phyloP scores from a whole-genome alignment of 2,329 filamentous ascomycete genomes.

The Penicillium nordicum region DNA sequence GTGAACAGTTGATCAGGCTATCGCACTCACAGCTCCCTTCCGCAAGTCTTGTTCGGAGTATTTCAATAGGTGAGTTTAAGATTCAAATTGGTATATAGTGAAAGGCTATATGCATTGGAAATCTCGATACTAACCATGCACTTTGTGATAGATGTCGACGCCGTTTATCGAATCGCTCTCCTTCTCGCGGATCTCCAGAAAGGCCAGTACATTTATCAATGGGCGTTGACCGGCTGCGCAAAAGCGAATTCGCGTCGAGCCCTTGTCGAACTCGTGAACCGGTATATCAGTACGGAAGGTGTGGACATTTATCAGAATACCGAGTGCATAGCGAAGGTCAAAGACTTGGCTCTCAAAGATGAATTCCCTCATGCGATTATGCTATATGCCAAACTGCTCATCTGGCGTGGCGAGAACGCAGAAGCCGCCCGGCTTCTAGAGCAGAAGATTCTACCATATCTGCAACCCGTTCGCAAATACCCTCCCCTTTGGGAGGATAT shows the following conservation, averaged over 20 bases:
- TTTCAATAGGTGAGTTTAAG: conserved; percentile 20
- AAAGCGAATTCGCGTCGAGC: conserved; percentile 22
- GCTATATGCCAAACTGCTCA: conserved; percentile 28
- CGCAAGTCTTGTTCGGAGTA: conserved; percentile 10
- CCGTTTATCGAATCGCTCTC: conserved; percentile 25
- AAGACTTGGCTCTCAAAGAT: conserved; percentile 22
- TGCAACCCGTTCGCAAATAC: conserved; percentile 15
- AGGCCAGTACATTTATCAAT: conserved; percentile 13
- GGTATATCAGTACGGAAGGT: conserved; percentile 3
- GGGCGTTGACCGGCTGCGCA: conserved; percentile 22
- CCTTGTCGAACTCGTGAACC: conserved; percentile 13
- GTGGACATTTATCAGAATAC: conserved; percentile 2
- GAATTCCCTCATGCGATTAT: conserved; percentile 30
- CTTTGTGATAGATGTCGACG: conserved; percentile 20
- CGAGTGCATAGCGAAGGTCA: conserved; percentile 17
- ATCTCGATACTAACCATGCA: neutral
- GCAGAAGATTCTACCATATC: conserved; percentile 22
- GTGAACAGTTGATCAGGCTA: conserved; percentile 12
- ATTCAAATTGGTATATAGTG: neutral
- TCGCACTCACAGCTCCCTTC: conserved; percentile 10
- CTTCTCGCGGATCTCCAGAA: neutral
- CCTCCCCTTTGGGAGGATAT: conserved; percentile 7
- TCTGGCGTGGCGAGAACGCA: conserved; percentile 17
- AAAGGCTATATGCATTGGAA: neutral
- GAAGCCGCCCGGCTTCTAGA: conserved; percentile 25